A percentile compares a stretch with the other conserved stretches of the same genome.
These are phyloP conservation scores for Penicillium sclerotigenum DNA, from an alignment of 2,329 filamentous ascomycete species.

Conservation along the genomic window DNA sequence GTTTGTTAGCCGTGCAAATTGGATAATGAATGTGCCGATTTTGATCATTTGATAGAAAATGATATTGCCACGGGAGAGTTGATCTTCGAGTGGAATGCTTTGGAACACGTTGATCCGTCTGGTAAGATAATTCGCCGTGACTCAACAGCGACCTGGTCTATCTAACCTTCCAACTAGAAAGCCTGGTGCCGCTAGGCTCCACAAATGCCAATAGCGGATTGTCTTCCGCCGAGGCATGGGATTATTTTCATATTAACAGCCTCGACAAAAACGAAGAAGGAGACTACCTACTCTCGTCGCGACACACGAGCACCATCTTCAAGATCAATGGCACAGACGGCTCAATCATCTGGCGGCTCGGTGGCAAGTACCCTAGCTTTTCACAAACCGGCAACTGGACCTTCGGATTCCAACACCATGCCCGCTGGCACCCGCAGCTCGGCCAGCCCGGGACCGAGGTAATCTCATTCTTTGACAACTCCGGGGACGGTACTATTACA, in stretches of 20 bases:
- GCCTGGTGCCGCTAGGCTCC: not conserved
- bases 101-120: conserved; percentile 3
- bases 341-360: conserved; percentile 29
- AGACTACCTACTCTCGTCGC: conserved; percentile 28
- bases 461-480: conserved; percentile 29
- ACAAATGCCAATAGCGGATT: conserved; percentile 16
- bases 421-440: conserved; percentile 6
- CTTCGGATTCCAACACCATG: conserved; percentile 32
- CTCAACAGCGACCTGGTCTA: not conserved
- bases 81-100: conserved; percentile 5
- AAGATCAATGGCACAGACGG: conserved; percentile 28
- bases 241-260: conserved; percentile 32
- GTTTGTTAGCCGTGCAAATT: conserved; percentile 24
- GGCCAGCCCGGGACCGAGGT: conserved; percentile 9
- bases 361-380: conserved; percentile 20
- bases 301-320: conserved; percentile 28
- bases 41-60: not conserved
- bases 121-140: not conserved
- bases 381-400: conserved; percentile 36
- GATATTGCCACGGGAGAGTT: conserved; percentile 3
- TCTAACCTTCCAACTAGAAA: not conserved
- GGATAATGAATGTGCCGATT: not conserved
- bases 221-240: conserved; percentile 21
- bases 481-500: conserved; percentile 30
- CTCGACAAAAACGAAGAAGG: conserved; percentile 19